phyloP scores from a whole-genome alignment of 2,329 filamentous ascomycete genomes.

The Venturiaceae sp. region DNA sequence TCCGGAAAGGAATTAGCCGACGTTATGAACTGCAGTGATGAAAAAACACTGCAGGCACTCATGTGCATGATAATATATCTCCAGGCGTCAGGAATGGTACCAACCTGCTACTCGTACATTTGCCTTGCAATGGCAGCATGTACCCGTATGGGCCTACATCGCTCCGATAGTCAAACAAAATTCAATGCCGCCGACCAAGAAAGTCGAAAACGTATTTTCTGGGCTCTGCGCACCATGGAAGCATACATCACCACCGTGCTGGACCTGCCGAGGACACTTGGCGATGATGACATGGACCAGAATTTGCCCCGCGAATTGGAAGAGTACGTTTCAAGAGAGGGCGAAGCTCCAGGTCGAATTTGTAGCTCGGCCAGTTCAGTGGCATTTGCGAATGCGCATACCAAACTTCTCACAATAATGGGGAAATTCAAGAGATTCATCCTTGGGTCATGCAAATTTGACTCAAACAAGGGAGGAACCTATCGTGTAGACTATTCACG shows the following conservation, averaged over 20 bases:
- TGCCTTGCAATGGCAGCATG: conserved; percentile 68
- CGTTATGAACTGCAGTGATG: conserved; percentile 56
- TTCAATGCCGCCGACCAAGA: conserved; percentile 41
- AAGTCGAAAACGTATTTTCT: conserved; percentile 48
- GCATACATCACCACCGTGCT: conserved; percentile 59
- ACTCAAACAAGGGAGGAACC: too few relatives aligned
- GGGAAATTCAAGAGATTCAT: conserved; percentile 18
- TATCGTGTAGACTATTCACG: too few relatives aligned
- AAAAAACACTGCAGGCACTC: conserved; percentile 64
- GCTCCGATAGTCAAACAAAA: conserved; percentile 55
- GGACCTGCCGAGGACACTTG: conserved; percentile 55
- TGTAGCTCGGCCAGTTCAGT: neutral
- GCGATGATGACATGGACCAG: conserved; percentile 58
- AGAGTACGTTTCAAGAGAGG: conserved; percentile 56
- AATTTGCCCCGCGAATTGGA: conserved; percentile 55
- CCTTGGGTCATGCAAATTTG: too few relatives aligned
- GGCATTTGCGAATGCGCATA: neutral
- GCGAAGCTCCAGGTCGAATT: conserved; percentile 35
- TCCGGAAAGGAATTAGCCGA: conserved; percentile 30
- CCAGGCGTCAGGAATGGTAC: conserved; percentile 69
- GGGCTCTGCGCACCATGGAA: conserved; percentile 60
- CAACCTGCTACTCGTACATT: conserved; percentile 70
- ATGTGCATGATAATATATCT: conserved; percentile 75
- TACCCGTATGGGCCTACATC: conserved; percentile 69
- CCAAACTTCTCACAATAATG: neutral